These are phyloP conservation scores for Aspergillus neotritici DNA, from an alignment of 2,329 filamentous ascomycete species.

Conservation along the genomic window DNA sequence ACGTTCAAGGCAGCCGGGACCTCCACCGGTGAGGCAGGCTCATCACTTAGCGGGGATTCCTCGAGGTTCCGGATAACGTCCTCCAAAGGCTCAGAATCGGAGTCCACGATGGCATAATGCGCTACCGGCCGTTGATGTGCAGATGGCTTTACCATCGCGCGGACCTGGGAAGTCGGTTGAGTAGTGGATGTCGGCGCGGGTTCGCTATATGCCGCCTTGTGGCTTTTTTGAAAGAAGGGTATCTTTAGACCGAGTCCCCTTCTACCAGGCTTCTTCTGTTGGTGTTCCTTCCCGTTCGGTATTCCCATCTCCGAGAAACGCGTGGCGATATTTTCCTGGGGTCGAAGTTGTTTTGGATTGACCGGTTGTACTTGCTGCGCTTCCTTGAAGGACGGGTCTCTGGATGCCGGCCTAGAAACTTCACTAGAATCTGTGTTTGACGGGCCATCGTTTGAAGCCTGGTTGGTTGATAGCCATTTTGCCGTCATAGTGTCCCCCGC, in stretches of 20 bases:
- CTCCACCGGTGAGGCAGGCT: conserved; percentile 16
- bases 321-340: no score
- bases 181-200: conserved; percentile 7
- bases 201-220: conserved; percentile 22
- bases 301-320: no score
- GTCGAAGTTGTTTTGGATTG: no score
- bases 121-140: conserved; percentile 44
- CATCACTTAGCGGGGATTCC: conserved; percentile 36
- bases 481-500: no score
- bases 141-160: conserved; percentile 36
- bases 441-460: no score
- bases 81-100: conserved; percentile 36
- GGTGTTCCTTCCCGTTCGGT: neutral
- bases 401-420: no score
- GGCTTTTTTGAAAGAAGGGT: conserved; percentile 55
- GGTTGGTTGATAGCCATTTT: no score
- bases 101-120: conserved; percentile 55
- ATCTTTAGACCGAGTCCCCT: conserved; percentile 41
- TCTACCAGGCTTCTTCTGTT: conserved; percentile 20
- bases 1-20: conserved; percentile 27
- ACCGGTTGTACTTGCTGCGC: no score
- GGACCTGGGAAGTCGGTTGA: conserved; percentile 28
- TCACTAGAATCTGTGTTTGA: no score
- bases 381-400: no score
- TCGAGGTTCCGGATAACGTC: conserved; percentile 36